These are phyloP conservation scores for Hordeum pubiflorum DNA, from an alignment of 202 grass and related monocot genomes.

Conservation along the genomic window DNA sequence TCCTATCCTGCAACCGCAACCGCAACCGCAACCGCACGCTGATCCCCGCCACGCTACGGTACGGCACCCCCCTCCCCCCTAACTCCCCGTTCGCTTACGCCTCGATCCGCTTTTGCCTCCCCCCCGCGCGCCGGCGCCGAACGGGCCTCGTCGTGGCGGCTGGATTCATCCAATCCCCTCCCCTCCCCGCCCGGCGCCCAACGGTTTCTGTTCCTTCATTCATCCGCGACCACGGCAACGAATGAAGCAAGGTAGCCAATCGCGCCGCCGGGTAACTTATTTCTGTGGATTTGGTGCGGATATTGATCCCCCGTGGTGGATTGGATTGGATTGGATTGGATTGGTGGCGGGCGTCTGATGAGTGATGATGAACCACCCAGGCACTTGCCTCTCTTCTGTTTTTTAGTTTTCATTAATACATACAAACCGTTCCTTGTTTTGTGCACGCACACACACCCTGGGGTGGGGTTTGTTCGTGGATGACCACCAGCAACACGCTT, in stretches of 20 bases:
- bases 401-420: no score
- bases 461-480: background rate
- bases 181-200: no score
- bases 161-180: background rate
- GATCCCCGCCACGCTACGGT: background rate
- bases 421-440: no score
- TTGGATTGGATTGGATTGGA: background rate
- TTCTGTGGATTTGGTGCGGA: background rate
- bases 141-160: background rate
- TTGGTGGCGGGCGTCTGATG: background rate
- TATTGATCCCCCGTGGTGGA: background rate
- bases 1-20: no score
- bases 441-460: no score
- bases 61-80: background rate
- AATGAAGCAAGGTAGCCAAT: background rate
- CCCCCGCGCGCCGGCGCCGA: no score
- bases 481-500: background rate
- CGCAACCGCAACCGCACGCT: no score
- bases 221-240: background rate
- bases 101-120: background rate
- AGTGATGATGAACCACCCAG: no score
- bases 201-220: background rate
- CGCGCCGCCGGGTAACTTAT: background rate
- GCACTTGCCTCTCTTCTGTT: no score
- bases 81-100: background rate